A percentile compares a stretch with the other conserved stretches of the same genome.
Conservation (phyloP, 163 green algal species). For the Chlamydomonas reinhardtii region DNA sequence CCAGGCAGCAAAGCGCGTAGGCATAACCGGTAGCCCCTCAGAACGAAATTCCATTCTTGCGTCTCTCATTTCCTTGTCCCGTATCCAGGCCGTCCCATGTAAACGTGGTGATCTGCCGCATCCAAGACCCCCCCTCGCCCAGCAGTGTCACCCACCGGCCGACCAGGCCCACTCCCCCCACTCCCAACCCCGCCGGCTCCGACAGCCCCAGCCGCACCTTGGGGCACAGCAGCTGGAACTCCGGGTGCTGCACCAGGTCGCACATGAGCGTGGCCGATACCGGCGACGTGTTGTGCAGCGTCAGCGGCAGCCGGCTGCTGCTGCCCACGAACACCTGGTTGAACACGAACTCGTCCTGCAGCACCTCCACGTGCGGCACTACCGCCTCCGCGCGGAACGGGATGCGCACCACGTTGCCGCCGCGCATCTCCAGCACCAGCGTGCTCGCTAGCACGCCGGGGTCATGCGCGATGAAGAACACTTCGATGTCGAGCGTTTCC, state of each 20-base stretch:
- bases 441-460: constrained; percentile 48
- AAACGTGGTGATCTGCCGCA: no score
- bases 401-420: constrained; percentile 67
- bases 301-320: constrained; percentile 60
- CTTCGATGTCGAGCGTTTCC: constrained; percentile 68
- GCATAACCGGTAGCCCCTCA: no score
- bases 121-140: no score
- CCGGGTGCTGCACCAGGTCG: constrained; percentile 65
- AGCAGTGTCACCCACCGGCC: no score
- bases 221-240: constrained; percentile 52
- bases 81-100: no score
- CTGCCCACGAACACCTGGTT: constrained; percentile 71
- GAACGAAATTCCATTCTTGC: no score
- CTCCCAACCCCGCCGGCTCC: no score
- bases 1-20: not conserved
- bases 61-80: no score
- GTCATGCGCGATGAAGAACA: constrained; percentile 58
- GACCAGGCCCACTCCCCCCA: no score
- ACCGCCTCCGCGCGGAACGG: constrained; percentile 70
- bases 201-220: constrained; percentile 30
- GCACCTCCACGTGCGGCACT: constrained; percentile 56
- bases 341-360: constrained; percentile 71
- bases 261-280: constrained; percentile 66
- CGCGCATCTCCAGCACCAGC: constrained; percentile 70
- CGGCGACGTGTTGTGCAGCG: constrained; percentile 73